These are phyloP conservation scores for Endotrypanum monterogeii DNA, from an alignment of 208 protist genomes.

Conservation along the genomic window DNA sequence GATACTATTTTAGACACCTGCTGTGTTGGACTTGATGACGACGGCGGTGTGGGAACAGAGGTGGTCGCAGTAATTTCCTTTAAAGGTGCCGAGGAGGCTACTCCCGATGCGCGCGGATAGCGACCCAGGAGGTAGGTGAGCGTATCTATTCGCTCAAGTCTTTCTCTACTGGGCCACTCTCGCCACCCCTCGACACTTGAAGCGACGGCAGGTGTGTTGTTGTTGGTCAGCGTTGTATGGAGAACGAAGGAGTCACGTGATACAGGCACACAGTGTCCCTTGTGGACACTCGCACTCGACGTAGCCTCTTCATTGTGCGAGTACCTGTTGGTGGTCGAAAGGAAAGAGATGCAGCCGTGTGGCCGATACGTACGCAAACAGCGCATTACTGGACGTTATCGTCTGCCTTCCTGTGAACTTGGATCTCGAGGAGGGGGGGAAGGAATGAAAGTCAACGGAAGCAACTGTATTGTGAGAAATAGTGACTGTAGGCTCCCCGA, in stretches of 20 bases:
- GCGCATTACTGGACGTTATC: background rate
- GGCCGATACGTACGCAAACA: background rate
- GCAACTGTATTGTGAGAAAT: too few species aligned
- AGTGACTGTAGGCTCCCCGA: too few species aligned
- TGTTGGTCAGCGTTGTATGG: background rate
- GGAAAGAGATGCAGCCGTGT: background rate
- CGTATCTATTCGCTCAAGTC: constrained; percentile 37
- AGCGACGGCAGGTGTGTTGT: background rate
- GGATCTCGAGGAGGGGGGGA: background rate
- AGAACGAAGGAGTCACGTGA: background rate
- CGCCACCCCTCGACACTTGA: constrained; percentile 24
- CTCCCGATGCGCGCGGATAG: constrained; percentile 15
- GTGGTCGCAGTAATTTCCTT: background rate
- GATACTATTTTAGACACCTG: background rate
- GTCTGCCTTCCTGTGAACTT: background rate
- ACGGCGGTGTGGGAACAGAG: background rate
- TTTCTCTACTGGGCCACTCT: constrained; percentile 21
- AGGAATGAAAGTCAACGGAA: too few species aligned
- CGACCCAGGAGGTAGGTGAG: constrained; percentile 43
- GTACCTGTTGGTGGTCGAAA: background rate
- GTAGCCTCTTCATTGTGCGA: background rate
- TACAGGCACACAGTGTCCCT: background rate
- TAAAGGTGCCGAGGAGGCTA: background rate
- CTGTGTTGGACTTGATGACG: background rate
- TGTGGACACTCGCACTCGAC: background rate